Evolutionary conservation across 2,329 filamentous ascomycete species (phyloP), one percentile per base, ranked within the genome.

Genomic region (Ophiocordyceps sinensis): DNA sequence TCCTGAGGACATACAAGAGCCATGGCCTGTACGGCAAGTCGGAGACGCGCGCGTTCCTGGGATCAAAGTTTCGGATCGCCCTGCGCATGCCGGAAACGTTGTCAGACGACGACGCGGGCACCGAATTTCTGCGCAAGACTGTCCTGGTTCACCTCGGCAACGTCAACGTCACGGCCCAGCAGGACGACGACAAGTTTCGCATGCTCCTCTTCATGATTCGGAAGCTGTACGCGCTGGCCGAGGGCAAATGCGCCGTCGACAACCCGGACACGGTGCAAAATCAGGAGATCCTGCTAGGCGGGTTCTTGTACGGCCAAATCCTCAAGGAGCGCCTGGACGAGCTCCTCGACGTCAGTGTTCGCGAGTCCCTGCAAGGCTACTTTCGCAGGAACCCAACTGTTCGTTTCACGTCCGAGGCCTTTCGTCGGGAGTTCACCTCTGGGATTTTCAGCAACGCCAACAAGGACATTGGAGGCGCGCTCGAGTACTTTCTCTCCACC

Each of bases 211-310:
- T 96, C 65, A 96, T 96, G 88, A 84, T 88, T 53, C 75, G 89
- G 48, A 98, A 98, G 62, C 75, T 98, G 28, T 98, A 98, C 56
- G 77, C 88, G 13, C 70, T 98, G 38, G 89, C 91, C 9, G 87
- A 88, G 45, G 88, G 89, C 42, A 89, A 95, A 48, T 96, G 89
- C 58, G 75, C 86, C 5, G 78, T 88, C 5, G 91, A 98, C 66
- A 96, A 98, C 55, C 89, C 91, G 1, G 91, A 98, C 72, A 86
- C 91, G 11, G 82, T 95, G 15, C 88, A 94, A 54, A 94, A 93
- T 60, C 91, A 98, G 57, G 91, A 98, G 61, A 82, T 96, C 43
- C 69, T 98, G 21, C 75, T 98, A 2, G 89, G 89, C 41, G 89
- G 91, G 9, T 94, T 94, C 56, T 67, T 98, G 12, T 98, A 94